These are phyloP conservation scores for Zygosaccharomyces lentus DNA, from an alignment of 805 yeast genomes.

Conservation along the genomic window DNA sequence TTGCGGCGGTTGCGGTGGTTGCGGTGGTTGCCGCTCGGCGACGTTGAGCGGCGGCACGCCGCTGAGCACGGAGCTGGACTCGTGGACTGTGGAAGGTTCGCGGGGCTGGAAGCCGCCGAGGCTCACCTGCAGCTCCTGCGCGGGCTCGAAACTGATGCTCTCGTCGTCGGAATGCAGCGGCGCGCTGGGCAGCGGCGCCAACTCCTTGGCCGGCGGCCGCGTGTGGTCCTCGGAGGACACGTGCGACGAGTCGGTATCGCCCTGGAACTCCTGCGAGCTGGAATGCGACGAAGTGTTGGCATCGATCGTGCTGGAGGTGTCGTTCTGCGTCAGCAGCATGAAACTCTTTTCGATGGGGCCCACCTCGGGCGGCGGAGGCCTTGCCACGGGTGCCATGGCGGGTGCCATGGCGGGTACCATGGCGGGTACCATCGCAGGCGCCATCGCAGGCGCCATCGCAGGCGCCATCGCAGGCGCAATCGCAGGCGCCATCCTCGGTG, in stretches of 20 bases:
- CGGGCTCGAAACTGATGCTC: slow-evolving; percentile 21
- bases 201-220: background rate
- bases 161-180: slow-evolving; percentile 3
- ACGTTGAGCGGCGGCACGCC: background rate
- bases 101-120: background rate
- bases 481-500: too few species aligned
- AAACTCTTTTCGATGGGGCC: slow-evolving; percentile 33
- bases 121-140: slow-evolving; percentile 14
- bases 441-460: too few species aligned
- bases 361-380: slow-evolving; percentile 8
- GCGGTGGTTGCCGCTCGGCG: background rate
- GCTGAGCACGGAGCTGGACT: background rate
- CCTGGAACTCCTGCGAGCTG: slow-evolving; percentile 1
- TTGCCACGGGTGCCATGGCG: background rate
- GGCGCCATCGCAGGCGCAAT: too few species aligned
- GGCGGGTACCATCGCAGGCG: background rate
- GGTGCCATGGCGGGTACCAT: background rate
- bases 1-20: too few species aligned
- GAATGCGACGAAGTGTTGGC: background rate
- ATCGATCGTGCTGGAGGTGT: slow-evolving; percentile 10
- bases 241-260: slow-evolving; percentile 2
- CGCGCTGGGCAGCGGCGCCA: background rate
- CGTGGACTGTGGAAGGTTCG: too few species aligned
- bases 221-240: background rate
- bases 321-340: slow-evolving; percentile 31